Percentiles rank a stretch among this genome's conserved stretches.
Evolutionary conservation across 139 green algal species (phyloP).

Genomic region (Micractinium conductrix): DNA sequence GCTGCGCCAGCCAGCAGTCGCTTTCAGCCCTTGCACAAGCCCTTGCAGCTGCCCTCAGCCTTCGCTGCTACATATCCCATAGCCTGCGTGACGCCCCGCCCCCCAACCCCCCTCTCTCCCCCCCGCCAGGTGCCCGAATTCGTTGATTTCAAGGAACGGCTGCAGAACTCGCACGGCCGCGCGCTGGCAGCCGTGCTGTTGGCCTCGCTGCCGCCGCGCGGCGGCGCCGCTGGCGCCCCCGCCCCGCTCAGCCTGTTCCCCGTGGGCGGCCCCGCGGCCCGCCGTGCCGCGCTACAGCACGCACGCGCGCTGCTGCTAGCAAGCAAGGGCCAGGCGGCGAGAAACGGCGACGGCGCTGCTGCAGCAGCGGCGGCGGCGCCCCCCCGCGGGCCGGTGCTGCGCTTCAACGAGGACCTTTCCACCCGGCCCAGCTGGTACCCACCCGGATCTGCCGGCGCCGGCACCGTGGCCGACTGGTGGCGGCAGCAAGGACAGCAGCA

Average conservation of each 20-base stretch:
- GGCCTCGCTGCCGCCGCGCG: constrained; percentile 9
- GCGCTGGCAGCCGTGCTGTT: constrained; percentile 53
- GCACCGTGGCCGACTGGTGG: constrained; percentile 53
- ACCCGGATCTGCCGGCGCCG: constrained; percentile 31
- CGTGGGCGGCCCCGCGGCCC: not conserved
- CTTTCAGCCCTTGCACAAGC: too few species aligned
- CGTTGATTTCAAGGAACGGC: constrained; percentile 77
- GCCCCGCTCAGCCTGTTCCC: not conserved
- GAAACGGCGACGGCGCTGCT: not conserved
- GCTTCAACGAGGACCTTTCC: constrained; percentile 82
- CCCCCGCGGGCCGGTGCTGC: constrained; percentile 22
- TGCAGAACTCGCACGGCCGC: constrained; percentile 64
- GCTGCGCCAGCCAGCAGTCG: too few species aligned
- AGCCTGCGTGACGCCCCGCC: too few species aligned
- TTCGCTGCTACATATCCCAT: too few species aligned
- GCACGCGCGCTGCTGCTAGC: not conserved
- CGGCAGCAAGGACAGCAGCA: not conserved
- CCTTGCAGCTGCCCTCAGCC: too few species aligned
- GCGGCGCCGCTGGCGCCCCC: not conserved
- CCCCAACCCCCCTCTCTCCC: too few species aligned
- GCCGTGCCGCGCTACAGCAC: not conserved
- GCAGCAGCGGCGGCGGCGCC: not conserved
- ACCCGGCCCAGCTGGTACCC: constrained; percentile 73
- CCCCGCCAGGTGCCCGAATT: constrained; percentile 67
- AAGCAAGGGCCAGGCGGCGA: too few species aligned